These are phyloP conservation scores for Tillandsia leiboldiana DNA, from an alignment of 176 grass and related monocot genomes.

Conservation along the genomic window DNA sequence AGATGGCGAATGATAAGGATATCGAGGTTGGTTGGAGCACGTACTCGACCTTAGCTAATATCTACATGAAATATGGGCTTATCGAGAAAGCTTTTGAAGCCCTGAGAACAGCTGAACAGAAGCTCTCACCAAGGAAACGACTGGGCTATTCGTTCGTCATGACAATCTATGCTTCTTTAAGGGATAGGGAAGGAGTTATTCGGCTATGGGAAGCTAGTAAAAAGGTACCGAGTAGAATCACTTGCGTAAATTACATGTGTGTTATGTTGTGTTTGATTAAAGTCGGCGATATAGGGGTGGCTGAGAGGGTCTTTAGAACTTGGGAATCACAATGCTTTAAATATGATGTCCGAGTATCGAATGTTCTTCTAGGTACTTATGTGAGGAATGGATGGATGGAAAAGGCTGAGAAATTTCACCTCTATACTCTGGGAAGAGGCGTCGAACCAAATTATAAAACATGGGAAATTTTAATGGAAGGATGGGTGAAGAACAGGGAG, in stretches of 20 bases:
- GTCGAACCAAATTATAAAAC: constrained; percentile 73
- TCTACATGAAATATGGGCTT: constrained; percentile 40
- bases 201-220: constrained; percentile 72
- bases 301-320: constrained; percentile 59
- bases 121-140: constrained; percentile 38
- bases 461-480: constrained; percentile 80
- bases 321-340: constrained; percentile 57
- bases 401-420: constrained; percentile 65
- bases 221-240: constrained; percentile 54
- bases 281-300: constrained; percentile 44
- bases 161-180: constrained; percentile 66
- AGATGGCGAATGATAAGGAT: constrained; percentile 59
- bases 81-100: constrained; percentile 35
- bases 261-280: constrained; percentile 51
- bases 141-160: constrained; percentile 73
- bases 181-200: constrained; percentile 42
- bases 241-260: constrained; percentile 54
- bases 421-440: constrained; percentile 61
- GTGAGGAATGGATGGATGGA: constrained; percentile 79
- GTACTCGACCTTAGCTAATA: constrained; percentile 58
- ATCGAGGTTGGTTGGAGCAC: constrained; percentile 87
- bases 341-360: constrained; percentile 55
- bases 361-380: constrained; percentile 80
- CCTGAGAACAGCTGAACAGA: constrained; percentile 58
- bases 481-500: constrained; percentile 44